phyloP scores from a whole-genome alignment of 345 rosid genomes.

The Heritiera fomes region DNA sequence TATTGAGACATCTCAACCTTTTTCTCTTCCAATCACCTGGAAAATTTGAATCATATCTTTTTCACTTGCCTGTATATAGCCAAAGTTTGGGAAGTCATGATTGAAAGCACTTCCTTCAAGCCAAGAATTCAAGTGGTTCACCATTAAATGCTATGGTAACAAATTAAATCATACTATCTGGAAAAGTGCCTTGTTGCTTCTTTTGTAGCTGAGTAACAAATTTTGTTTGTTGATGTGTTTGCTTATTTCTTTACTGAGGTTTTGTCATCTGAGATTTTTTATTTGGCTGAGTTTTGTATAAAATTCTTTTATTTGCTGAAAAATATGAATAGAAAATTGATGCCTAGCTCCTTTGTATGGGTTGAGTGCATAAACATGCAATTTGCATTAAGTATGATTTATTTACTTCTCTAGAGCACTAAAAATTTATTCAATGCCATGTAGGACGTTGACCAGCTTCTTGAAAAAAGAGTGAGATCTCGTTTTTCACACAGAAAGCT shows the following conservation, averaged over 20 bases:
- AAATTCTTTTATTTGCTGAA: neutral
- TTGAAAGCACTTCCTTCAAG: neutral
- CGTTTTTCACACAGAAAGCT: conserved; percentile 88
- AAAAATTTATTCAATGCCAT: neutral
- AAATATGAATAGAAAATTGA: neutral
- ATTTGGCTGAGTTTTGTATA: neutral
- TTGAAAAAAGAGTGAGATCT: conserved; percentile 95
- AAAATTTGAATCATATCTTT: neutral
- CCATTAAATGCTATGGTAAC: neutral
- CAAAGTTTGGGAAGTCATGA: neutral
- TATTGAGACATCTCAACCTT: neutral
- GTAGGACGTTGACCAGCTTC: conserved; percentile 96
- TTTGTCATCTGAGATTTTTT: neutral
- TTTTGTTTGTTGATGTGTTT: neutral
- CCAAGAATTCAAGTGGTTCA: neutral
- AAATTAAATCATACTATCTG: neutral
- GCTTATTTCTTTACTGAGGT: neutral
- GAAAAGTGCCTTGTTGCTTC: neutral
- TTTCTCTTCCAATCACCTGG: neutral
- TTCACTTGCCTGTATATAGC: neutral
- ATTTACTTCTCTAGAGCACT: neutral
- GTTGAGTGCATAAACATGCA: conserved; percentile 1
- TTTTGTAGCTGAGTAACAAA: neutral
- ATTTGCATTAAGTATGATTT: neutral
- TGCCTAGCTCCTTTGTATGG: neutral